Evolutionary conservation across 345 rosid genomes (phyloP), one percentile per base, ranked within the genome.

Genomic region (Dovyalis caffra): DNA sequence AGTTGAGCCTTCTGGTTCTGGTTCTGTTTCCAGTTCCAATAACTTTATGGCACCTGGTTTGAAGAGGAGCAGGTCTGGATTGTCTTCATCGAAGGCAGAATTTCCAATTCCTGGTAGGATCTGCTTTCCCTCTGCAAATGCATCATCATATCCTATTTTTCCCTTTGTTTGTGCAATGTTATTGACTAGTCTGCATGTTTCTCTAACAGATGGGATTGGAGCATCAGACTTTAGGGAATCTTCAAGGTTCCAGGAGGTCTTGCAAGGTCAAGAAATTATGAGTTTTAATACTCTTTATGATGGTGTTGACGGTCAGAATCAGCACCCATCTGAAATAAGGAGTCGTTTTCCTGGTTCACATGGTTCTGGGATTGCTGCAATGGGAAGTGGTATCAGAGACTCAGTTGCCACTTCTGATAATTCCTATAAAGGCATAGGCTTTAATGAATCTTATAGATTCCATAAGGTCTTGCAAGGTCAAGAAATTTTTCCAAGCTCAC

Each of bases 181-280:
- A n/a, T 32, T 57, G 49, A 53, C 68, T 64, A 3, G 28, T 70
- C 21, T 58, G 23, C 53, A 18, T 14, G 29, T 62, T 69, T 64
- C 53, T 49, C 25, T 68, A 40, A 32, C 89, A 93, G 98, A 89
- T 84, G 97, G 94, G 68, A 83, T 84, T 80, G 92, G 85, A 69
- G 86, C 88, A 76, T 72, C 93, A 51, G 97, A 90, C 98, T 92
- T 88, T 78, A 90, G 88, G 90, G 99, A 92, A 85, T 86, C 99
- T 77, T 69, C 79, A 49, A 84, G 98, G 85, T 90, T 93, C 94
- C 99, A 86, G 86, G 92, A 93, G 97, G 97, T 93, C 98, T 96
- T 96, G 99, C 99, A 93, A 96, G 99, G 99, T 96, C 99, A 96
- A 96, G 99, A 96, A 96, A 93, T 85, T 74, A 81, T 85, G 74